A percentile compares a stretch with the other conserved stretches of the same genome.
Evolutionary conservation across 1,284 basidiomycete genomes (phyloP).

Genomic region (Termitomyces sp.): DNA sequence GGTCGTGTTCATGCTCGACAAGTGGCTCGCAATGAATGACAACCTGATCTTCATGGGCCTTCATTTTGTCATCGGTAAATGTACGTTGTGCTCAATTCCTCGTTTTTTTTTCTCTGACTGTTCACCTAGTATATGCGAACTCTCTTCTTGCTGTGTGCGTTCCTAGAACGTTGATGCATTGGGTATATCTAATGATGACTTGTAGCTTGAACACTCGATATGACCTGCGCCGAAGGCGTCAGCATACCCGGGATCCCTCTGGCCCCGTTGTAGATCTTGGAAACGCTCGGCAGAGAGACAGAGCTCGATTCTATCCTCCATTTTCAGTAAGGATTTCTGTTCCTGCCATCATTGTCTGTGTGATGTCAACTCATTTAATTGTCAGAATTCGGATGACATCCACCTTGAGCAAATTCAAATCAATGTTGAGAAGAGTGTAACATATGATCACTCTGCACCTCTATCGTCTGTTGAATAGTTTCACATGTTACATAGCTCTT

Average conservation of each 20-base stretch:
- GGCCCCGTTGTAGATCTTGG: constrained; percentile 15
- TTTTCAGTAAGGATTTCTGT: not conserved
- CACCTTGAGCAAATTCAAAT: constrained; percentile 23
- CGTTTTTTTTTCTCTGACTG: not conserved
- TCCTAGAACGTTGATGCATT: not conserved
- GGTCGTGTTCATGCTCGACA: not conserved
- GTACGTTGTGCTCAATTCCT: constrained; percentile 25
- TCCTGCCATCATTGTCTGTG: not conserved
- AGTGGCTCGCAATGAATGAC: constrained; percentile 46
- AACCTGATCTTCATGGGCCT: constrained; percentile 51
- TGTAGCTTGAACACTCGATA: constrained; percentile 24
- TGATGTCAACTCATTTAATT: not conserved
- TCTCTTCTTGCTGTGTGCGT: constrained; percentile 15
- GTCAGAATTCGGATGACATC: not conserved
- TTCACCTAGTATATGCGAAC: constrained; percentile 13
- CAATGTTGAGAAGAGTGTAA: constrained; percentile 27
- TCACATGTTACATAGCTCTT: too few species aligned
- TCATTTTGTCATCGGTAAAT: constrained; percentile 48
- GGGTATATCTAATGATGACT: not conserved
- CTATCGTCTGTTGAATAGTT: not conserved
- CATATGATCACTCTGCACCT: not conserved
- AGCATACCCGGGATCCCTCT: constrained; percentile 9
- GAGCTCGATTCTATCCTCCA: not conserved
- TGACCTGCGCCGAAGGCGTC: constrained; percentile 20
- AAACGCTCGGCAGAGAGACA: constrained; percentile 9